A percentile compares a stretch with the other conserved stretches of the same genome.
These are phyloP conservation scores for Lecanicillium sp. DNA, from an alignment of 2,329 filamentous ascomycete species.

Conservation along the genomic window DNA sequence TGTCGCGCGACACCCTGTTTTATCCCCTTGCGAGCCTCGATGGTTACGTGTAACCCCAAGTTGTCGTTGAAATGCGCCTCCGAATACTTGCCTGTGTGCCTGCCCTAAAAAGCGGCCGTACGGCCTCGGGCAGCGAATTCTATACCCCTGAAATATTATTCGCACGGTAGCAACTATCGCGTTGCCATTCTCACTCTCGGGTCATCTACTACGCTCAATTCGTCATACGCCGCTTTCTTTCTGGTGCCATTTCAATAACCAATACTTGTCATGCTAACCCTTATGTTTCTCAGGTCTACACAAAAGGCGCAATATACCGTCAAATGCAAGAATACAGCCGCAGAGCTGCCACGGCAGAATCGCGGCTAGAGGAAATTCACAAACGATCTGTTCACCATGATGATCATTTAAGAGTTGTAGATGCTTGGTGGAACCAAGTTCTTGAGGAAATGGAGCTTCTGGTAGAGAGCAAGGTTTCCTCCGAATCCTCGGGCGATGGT, in stretches of 20 bases:
- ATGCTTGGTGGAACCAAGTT: slow-evolving; percentile 87
- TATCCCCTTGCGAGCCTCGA: not conserved
- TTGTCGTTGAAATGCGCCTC: too few species aligned
- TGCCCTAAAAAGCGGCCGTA: too few species aligned
- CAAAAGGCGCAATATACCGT: slow-evolving; percentile 89
- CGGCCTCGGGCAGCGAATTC: too few species aligned
- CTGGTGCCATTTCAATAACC: too few species aligned
- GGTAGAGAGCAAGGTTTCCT: slow-evolving; percentile 40
- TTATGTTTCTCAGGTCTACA: slow-evolving; percentile 27
- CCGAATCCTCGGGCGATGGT: slow-evolving; percentile 34
- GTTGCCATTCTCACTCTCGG: too few species aligned
- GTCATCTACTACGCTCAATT: too few species aligned
- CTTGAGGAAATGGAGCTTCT: slow-evolving; percentile 56
- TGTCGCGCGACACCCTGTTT: slow-evolving; percentile 28
- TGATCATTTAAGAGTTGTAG: slow-evolving; percentile 82
- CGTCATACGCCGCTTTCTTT: too few species aligned
- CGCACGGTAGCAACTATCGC: too few species aligned
- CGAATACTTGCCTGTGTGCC: too few species aligned
- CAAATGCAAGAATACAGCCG: slow-evolving; percentile 98
- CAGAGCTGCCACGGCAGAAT: slow-evolving; percentile 74
- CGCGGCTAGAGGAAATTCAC: slow-evolving; percentile 70
- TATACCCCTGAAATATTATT: too few species aligned
- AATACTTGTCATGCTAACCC: slow-evolving; percentile 14
- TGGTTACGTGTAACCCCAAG: not conserved
- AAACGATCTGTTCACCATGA: slow-evolving; percentile 77